Conservation (phyloP, 2,329 filamentous ascomycete genomes). For the Cordyceps cicadae region DNA sequence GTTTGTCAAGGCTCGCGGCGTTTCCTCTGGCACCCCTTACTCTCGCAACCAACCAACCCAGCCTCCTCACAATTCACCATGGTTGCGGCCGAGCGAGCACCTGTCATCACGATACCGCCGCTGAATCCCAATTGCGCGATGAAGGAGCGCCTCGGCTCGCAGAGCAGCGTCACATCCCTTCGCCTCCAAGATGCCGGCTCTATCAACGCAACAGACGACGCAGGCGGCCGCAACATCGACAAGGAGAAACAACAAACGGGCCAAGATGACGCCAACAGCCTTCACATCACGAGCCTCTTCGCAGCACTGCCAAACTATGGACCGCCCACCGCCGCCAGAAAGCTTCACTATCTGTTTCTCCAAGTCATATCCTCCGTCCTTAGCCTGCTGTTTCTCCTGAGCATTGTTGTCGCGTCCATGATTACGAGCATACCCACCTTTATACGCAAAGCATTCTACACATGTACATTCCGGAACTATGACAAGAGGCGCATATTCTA, state of each 20-base stretch:
- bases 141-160: background rate
- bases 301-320: conserved; percentile 59
- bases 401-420: conserved; percentile 67
- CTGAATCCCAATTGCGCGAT: background rate
- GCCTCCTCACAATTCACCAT: background rate
- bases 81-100: background rate
- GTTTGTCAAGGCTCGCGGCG: background rate
- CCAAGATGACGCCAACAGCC: background rate
- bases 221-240: background rate
- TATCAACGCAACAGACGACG: background rate
- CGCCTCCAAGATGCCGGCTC: background rate
- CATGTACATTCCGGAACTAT: conserved; percentile 51
- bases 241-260: background rate
- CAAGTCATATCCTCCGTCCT: conserved; percentile 63
- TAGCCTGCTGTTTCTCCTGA: conserved; percentile 66
- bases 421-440: conserved; percentile 55
- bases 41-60: background rate
- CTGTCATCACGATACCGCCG: background rate
- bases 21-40: background rate
- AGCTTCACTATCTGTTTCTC: conserved; percentile 58
- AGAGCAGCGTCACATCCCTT: background rate
- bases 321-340: conserved; percentile 57
- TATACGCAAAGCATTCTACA: conserved; percentile 40
- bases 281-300: conserved; percentile 5
- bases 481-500: conserved; percentile 58